Conservation (phyloP, 176 grass and related monocot species). For the Hordeum vulgare region DNA sequence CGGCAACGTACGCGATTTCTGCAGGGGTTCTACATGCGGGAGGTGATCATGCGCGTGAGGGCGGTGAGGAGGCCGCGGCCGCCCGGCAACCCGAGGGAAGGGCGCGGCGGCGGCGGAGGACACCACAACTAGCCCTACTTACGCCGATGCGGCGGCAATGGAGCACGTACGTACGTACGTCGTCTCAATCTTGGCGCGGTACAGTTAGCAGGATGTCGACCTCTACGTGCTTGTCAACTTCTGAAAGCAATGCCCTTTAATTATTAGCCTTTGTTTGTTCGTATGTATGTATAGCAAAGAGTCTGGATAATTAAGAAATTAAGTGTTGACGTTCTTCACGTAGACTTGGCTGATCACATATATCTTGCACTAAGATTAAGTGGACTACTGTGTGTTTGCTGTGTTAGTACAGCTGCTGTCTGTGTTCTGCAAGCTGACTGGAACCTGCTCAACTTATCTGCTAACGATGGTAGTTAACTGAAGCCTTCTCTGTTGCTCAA, state of each 20-base stretch:
- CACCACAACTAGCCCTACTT: background rate
- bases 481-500: background rate
- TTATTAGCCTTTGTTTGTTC: background rate
- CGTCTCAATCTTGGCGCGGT: background rate
- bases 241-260: background rate
- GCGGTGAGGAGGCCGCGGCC: constrained; percentile 2
- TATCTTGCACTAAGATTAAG: background rate
- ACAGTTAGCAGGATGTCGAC: background rate
- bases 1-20: background rate
- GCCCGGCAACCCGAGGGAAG: background rate
- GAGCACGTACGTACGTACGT: background rate
- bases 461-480: background rate
- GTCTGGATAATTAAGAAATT: background rate
- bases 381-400: background rate
- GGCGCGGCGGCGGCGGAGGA: constrained; percentile 30
- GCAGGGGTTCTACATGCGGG: constrained; percentile 18
- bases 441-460: background rate
- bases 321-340: background rate
- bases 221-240: background rate
- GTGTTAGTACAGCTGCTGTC: background rate
- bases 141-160: background rate
- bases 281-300: background rate
- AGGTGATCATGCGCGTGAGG: background rate
- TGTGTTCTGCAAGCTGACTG: background rate
- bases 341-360: background rate